Evolutionary conservation across 345 rosid genomes (phyloP), one percentile per base, ranked within the genome.

Genomic region (Pseudoturritis turrita): DNA sequence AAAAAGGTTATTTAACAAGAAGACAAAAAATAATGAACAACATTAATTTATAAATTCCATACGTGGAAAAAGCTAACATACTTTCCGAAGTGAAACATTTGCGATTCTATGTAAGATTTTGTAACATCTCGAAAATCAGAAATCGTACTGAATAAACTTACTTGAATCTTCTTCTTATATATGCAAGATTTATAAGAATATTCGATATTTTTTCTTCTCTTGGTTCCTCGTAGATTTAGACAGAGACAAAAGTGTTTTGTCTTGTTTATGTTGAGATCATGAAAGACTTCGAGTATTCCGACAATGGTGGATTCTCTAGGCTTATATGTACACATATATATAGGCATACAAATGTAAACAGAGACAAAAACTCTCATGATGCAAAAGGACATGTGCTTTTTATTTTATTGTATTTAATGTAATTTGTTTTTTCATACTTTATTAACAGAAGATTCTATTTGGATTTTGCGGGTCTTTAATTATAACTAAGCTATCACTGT

Each of bases 401-500:
- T 52, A 60, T 51, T 75, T 68, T 53, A 8, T 36, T 14, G 37
- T 26, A 22, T 35, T 36, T 33, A 31, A 45, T 19, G 53, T 68
- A 36, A 10, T 60, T 31, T 66, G n/a, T n/a, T n/a, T 15, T 47
- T 41, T 12, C 26, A 67, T 58, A 31, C 39, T 67, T 68, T 41
- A 26, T 52, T 60, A 67, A 26, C 25, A 53, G 70, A 53, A 62
- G 74, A 68, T 68, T 75, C 70, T 75, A 54, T 75, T 75, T 39
- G 49, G 79, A 68, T 68, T 66, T 68, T 44, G 36, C 51, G 64
- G 69, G 50, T 53, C 70, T 68, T 52, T 54, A 68, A 75, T 75
- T 61, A 75, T 75, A 75, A 68, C 74, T 45, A 61, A 75, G 79
- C 74, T 75, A 75, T 75, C 79, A 68, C 79, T 68, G 70, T 68